Percentiles rank a stretch among this genome's conserved stretches.
Evolutionary conservation across 1,284 basidiomycete species (phyloP).

Genomic region (Boletellus deceptivus): DNA sequence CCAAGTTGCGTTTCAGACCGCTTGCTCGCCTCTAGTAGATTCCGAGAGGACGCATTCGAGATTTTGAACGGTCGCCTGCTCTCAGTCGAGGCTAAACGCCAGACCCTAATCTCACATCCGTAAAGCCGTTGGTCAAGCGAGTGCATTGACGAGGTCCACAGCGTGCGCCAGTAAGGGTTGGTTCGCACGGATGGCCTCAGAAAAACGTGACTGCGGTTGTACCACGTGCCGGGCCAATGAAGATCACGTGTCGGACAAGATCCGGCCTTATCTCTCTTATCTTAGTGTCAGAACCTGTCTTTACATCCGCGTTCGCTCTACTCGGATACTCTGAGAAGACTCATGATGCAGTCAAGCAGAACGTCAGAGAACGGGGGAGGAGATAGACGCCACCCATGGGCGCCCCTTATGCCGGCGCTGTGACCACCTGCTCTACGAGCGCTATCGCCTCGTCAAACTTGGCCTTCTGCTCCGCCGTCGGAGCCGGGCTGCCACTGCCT

Average conservation of each 20-base stretch:
- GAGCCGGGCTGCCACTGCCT: conserved; percentile 49
- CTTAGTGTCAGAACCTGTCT: too few relatives aligned
- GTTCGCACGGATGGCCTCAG: too few relatives aligned
- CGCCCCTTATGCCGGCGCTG: conserved; percentile 30
- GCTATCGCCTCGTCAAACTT: conserved; percentile 67
- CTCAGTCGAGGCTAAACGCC: not conserved
- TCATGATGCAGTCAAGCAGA: too few relatives aligned
- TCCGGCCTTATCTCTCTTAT: too few relatives aligned
- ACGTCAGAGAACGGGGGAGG: too few relatives aligned
- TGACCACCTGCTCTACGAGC: conserved; percentile 56
- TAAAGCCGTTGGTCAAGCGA: not conserved
- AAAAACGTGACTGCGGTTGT: too few relatives aligned
- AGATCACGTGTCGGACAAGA: too few relatives aligned
- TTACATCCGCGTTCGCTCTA: too few relatives aligned
- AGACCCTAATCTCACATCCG: not conserved
- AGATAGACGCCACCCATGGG: not conserved
- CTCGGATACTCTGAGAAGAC: too few relatives aligned
- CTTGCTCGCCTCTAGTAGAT: not conserved
- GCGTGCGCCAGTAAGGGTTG: too few relatives aligned
- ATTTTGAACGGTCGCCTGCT: not conserved
- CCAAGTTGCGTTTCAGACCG: not conserved
- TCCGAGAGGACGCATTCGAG: not conserved
- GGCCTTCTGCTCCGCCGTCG: conserved; percentile 58
- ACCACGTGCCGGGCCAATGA: too few relatives aligned
- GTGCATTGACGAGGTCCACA: not conserved